Base-by-base conservation (phyloP, 1,284 basidiomycete genomes). In the Ceratobasidium papillatum region DNA sequence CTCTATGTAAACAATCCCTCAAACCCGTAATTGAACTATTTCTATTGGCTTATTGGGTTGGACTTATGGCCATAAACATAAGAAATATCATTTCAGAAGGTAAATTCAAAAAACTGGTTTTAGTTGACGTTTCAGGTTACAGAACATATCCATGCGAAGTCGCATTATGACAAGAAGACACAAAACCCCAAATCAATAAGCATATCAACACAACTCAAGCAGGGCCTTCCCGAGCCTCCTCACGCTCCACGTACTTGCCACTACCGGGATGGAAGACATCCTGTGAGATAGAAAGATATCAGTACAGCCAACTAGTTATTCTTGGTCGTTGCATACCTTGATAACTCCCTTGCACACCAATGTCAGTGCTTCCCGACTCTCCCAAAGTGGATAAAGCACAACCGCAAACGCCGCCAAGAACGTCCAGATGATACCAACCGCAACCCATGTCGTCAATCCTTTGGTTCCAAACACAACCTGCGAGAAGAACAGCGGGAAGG, bases 341-440 rank as follows among this genome's bases (percentile, higher is more conserved):
- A 88, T 78, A 52, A 94, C 84, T 3, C 94, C 93, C 61, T 80
- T 82, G 14, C 79, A 54, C 66, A 96, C 92, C 79, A 87, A 82
- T 3, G 38, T 59, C 36, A 96, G 80, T 0, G 91, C 92, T 3
- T 80, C 83, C 58, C 93, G 84, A 76, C 92, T 94, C 85, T 98
- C 95, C 83, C 86, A 95, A 2, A 95, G 82, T 22, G 95, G 95
- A 79, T 93, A 93, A n/a, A 96, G 61, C 12, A 95, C 92, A 32
- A 95, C 92, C 19, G 88, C 85, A 77, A 90, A 86, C 19, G 90
- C 86, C 8, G 91, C 93, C 76, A 87, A 85, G 81, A 96, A 94
- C 11, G 93, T 86, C 94, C 94, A 96, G 47, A 91, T 83, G 77
- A 97, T 91, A 0, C 93, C 92, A 72, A 96, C 85, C 80, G 80